Conservation (phyloP, 1,284 basidiomycete genomes). For the Coniferiporia sulphurascens region DNA sequence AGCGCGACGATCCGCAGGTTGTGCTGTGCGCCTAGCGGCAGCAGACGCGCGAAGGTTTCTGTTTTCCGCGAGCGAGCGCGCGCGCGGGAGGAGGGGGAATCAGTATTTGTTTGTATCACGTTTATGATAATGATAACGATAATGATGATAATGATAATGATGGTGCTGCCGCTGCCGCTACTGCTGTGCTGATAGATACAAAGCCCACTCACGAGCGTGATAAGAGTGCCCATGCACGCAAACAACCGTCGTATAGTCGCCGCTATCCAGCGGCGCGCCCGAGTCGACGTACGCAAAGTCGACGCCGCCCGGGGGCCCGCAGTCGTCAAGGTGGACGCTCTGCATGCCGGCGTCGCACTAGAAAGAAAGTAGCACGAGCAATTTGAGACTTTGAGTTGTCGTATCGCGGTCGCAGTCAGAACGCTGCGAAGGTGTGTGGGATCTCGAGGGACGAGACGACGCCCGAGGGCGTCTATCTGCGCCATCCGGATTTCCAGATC, state of each 20-base stretch:
- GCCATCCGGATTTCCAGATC: too few relatives aligned
- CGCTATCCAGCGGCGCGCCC: not conserved
- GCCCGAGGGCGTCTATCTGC: too few relatives aligned
- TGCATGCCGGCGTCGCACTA: not conserved
- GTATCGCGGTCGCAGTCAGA: too few relatives aligned
- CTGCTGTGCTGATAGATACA: not conserved
- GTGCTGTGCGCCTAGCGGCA: slow-evolving; percentile 17
- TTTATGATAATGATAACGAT: not conserved
- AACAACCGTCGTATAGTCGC: slow-evolving; percentile 14
- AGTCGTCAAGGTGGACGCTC: not conserved
- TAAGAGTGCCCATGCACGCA: slow-evolving; percentile 13
- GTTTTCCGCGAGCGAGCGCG: not conserved
- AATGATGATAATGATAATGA: not conserved
- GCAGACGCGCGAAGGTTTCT: slow-evolving; percentile 20
- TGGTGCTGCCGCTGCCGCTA: not conserved
- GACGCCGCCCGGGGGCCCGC: not conserved
- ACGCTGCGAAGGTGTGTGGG: too few relatives aligned
- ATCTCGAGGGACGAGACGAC: too few relatives aligned
- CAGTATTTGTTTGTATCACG: not conserved
- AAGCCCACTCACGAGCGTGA: slow-evolving; percentile 9
- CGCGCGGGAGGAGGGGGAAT: not conserved
- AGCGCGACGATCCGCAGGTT: slow-evolving; percentile 23
- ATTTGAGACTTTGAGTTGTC: too few relatives aligned
- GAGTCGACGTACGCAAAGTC: slow-evolving; percentile 15
- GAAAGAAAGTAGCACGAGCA: too few relatives aligned